phyloP scores from a whole-genome alignment of 192 early-diverging fungal species.

The Mortierella antarctica region DNA sequence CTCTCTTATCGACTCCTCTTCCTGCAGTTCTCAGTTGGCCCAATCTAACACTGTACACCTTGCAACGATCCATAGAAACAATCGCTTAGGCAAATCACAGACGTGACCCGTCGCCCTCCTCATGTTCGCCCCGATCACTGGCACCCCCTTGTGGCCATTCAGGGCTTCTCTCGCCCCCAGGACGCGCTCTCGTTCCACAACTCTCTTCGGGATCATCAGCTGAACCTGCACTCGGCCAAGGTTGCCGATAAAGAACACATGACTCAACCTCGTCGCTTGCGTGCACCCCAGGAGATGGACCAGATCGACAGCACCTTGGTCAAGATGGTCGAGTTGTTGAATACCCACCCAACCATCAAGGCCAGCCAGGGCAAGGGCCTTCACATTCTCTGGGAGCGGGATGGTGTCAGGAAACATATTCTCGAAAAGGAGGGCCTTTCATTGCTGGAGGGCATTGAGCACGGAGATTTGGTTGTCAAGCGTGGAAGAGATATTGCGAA shows the following conservation, averaged over 20 bases:
- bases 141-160: conserved; percentile 61
- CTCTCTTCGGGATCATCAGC: conserved; percentile 60
- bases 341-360: conserved; percentile 32
- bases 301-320: conserved; percentile 55
- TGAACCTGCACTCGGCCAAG: conserved; percentile 40
- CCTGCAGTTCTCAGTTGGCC: background rate
- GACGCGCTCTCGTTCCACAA: conserved; percentile 59
- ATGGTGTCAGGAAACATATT: conserved; percentile 52
- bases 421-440: conserved; percentile 32
- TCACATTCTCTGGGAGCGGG: conserved; percentile 60
- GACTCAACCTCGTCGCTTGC: conserved; percentile 54
- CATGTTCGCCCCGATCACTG: conserved; percentile 63
- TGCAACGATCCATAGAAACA: conserved; percentile 43
- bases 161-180: conserved; percentile 49
- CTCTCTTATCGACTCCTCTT: background rate
- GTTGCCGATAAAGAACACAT: conserved; percentile 38
- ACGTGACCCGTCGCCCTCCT: conserved; percentile 53
- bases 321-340: conserved; percentile 59
- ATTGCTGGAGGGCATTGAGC: conserved; percentile 54
- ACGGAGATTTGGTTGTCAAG: conserved; percentile 55
- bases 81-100: conserved; percentile 52
- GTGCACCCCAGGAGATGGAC: conserved; percentile 59
- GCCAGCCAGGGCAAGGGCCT: conserved; percentile 40
- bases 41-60: conserved; percentile 10
- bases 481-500: conserved; percentile 44